Base-by-base conservation (phyloP, 768 basidiomycete genomes). In the Serendipita sp. region DNA sequence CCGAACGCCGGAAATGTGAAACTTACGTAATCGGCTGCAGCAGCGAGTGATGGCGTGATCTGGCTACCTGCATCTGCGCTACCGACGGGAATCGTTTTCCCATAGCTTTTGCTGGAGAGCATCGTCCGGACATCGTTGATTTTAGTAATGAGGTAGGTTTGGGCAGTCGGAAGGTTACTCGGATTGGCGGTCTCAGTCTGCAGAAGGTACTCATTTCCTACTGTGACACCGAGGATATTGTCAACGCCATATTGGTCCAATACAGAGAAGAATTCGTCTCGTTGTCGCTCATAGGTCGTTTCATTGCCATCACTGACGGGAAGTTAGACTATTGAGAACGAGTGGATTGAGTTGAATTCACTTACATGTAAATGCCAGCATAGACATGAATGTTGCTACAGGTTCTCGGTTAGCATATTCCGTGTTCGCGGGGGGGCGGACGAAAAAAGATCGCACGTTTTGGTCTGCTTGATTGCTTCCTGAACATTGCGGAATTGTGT, bases 171-270 rank as follows among this genome's bases (percentile, higher is more conserved):
- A 9, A 58, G 53, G 20, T 11, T 58, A 9, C 17, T 24, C 11
- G 53, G 24, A 67, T 48, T 20, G 33, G 45, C 53, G 17, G 22
- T 43, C 5, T 73, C 79, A 2, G 50, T 85, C 83, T 92, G 81
- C 53, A 93, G 78, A 69, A 91, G 88, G 71, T 82, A 90, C 73
- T 95, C 92, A 69, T 96, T 95, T 31, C 95, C 93, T 33, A 96
- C 93, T 4, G 53, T 93, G 42, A 97, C 69, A 11, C 95, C 95
- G 0, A 74, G 75, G 61, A 97, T 81, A 68, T 92, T 72, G 64
- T 80, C 80, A 1, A 81, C 79, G 34, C 94, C 94, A 70, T 85
- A 97, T 1, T 81, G 83, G 70, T 85, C 70, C 61, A 97, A 74
- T 9, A 86, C 91, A 2, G 75, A 70, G 65, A 83, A 73, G 62